A percentile compares a stretch with the other conserved stretches of the same genome.
Conservation (phyloP, 495 filamentous ascomycete genomes). For the Xylaria cubensis region DNA sequence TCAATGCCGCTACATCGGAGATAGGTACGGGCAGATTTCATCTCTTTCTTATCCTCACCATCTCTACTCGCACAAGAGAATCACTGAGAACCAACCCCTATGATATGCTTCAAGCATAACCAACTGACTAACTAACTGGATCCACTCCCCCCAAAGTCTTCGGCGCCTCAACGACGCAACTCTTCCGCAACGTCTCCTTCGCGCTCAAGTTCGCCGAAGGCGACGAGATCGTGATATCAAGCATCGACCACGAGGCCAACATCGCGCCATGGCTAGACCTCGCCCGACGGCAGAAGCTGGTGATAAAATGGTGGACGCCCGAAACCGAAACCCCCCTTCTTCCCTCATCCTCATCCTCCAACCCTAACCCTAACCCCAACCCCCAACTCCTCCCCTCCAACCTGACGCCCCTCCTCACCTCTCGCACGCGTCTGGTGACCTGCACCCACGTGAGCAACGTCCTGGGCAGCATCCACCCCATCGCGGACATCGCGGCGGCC, state of each 20-base stretch:
- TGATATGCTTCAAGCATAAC: background rate
- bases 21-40: conserved; percentile 54
- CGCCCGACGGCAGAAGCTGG: conserved; percentile 61
- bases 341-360: background rate
- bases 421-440: conserved; percentile 67
- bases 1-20: conserved; percentile 68
- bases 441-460: conserved; percentile 76
- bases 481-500: conserved; percentile 59
- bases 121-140: background rate
- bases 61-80: background rate
- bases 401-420: conserved; percentile 60
- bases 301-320: conserved; percentile 71
- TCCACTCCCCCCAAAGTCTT: conserved; percentile 53
- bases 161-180: conserved; percentile 73
- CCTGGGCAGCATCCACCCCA: conserved; percentile 70
- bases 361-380: conserved; percentile 42
- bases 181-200: conserved; percentile 72
- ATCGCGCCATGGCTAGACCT: conserved; percentile 71
- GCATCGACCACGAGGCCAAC: conserved; percentile 76
- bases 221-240: conserved; percentile 69
- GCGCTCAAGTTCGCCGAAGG: conserved; percentile 63
- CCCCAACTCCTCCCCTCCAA: conserved; percentile 60
- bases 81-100: background rate
- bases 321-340: conserved; percentile 15
- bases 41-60: background rate